Conservation (phyloP, 257 asterid species). For the Orobanche coerulescens region DNA sequence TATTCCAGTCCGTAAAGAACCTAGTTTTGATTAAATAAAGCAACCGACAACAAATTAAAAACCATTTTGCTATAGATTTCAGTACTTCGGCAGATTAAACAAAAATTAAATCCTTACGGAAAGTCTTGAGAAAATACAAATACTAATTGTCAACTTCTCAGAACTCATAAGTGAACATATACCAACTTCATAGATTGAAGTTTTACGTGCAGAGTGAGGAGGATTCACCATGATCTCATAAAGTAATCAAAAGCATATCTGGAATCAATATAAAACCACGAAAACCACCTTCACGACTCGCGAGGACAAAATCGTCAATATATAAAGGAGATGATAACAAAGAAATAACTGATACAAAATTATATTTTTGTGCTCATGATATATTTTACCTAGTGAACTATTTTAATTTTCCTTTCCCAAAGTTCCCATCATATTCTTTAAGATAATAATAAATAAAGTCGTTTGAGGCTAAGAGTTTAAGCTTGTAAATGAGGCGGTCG, state of each 20-base stretch:
- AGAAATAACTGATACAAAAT: neutral
- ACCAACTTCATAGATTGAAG: neutral
- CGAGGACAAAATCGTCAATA: neutral
- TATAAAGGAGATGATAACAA: neutral
- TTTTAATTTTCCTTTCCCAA: neutral
- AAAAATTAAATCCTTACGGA: neutral
- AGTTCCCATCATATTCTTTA: neutral
- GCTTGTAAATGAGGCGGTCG: neutral
- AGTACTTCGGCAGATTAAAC: constrained; percentile 3
- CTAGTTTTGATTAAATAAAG: constrained; percentile 34
- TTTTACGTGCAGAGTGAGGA: neutral
- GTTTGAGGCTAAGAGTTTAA: neutral
- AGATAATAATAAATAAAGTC: neutral
- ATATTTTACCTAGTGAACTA: neutral
- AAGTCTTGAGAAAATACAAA: neutral
- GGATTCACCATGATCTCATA: neutral
- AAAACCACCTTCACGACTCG: neutral
- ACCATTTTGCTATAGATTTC: constrained; percentile 1
- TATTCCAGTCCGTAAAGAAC: constrained; percentile 89
- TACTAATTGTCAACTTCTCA: neutral
- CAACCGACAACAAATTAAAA: constrained; percentile 19
- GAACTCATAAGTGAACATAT: neutral
- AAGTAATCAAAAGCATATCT: neutral
- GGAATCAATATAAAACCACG: neutral
- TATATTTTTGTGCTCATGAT: neutral